Base-by-base conservation (phyloP, 2,329 filamentous ascomycete genomes). In the Penicillium sp. region DNA sequence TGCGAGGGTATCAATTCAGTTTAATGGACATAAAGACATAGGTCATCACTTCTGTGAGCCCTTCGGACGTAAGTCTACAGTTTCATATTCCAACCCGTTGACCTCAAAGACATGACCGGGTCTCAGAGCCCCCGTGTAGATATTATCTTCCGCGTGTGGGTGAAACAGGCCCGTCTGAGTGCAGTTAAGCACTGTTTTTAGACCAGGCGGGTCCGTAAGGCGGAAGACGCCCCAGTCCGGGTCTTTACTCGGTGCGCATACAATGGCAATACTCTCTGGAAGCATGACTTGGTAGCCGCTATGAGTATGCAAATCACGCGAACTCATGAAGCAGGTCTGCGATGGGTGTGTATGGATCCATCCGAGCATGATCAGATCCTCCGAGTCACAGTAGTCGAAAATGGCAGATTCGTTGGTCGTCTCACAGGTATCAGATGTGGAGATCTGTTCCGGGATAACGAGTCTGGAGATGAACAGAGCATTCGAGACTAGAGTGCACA, bases 291-390 rank as follows among this genome's bases (percentile, higher is more conserved):
- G 93, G 66, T 96, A 97, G 9, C 89, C 89, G 3, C 85, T 84
- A 63, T 95, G 91, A 0, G 94, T 98, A 64, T 98, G 93, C 56
- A 97, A 66, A 64, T 98, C 93, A 40, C 91, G 77, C 40, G 86
- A 93, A 65, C 89, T 95, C 87, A 98, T 94, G 67, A 98, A 98
- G 69, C 93, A 98, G 0, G 89, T 94, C 71, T 98, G 93, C 0
- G 86, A 89, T 0, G 93, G 93, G 66, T 98, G 93, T 0, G 93
- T 98, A 65, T 98, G 93, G 51, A 98, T 98, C 93, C 93, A 98
- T 31, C 91, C 91, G 4, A 95, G 77, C 43, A 95, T 82, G 67
- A 95, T 80, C 28, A 97, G 70, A 50, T 94, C 87, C 61, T 95
- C 81, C 4, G 77, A 77, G 59, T 93, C 87, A 63, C 90, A 94